phyloP scores from a whole-genome alignment of 2,329 filamentous ascomycete genomes.

The Colletotrichum camelliae region DNA sequence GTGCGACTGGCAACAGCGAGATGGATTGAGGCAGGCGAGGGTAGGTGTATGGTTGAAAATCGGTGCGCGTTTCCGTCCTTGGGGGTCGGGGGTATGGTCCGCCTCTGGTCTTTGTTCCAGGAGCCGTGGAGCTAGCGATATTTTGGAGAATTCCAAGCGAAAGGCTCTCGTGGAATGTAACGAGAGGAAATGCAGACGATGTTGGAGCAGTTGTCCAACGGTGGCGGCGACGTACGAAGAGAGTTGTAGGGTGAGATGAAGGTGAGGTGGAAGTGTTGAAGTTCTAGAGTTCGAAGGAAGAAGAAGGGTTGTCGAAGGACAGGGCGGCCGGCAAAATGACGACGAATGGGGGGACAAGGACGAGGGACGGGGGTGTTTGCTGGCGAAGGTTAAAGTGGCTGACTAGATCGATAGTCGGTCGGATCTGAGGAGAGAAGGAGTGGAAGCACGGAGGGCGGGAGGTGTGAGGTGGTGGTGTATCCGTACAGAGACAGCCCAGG shows the following conservation, averaged over 20 bases:
- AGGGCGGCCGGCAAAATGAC: conserved; percentile 19
- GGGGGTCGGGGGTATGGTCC: not conserved
- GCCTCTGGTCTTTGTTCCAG: conserved; percentile 5
- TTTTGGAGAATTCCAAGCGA: not conserved
- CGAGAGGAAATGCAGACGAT: not conserved
- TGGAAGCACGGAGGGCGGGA: not conserved
- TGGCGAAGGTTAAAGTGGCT: conserved; percentile 21
- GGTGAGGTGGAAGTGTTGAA: conserved; percentile 14
- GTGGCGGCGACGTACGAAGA: not conserved
- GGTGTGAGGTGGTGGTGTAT: not conserved
- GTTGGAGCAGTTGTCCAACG: not conserved
- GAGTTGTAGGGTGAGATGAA: not conserved
- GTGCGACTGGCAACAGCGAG: not conserved
- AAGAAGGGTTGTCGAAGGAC: conserved; percentile 16
- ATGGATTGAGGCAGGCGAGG: not conserved
- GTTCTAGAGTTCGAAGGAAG: conserved; percentile 23
- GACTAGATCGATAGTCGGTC: conserved; percentile 16
- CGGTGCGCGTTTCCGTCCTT: not conserved
- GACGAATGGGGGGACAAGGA: conserved; percentile 16
- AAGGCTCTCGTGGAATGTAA: not conserved
- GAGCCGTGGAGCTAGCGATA: not conserved
- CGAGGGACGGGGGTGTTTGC: conserved; percentile 6
- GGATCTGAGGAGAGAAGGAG: conserved; percentile 11
- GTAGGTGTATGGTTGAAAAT: not conserved
- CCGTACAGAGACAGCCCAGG: not conserved